phyloP scores from a whole-genome alignment of 139 green algal species.

The Ulvella scutata region DNA sequence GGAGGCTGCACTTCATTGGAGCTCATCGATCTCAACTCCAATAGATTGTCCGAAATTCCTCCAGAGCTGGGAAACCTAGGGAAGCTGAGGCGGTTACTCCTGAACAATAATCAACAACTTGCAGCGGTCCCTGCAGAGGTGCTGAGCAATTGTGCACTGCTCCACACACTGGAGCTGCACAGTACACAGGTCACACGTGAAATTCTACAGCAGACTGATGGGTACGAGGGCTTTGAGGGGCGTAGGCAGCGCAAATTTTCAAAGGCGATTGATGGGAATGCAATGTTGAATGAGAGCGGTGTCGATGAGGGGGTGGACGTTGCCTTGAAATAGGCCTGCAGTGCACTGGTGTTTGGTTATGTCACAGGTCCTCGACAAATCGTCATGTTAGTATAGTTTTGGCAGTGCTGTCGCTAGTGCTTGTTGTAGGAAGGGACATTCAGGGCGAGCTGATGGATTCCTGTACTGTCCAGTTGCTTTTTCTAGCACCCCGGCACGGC shows the following conservation, averaged over 20 bases:
- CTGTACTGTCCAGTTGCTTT: too few relatives aligned
- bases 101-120: neutral
- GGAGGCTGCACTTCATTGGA: neutral
- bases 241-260: neutral
- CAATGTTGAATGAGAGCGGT: neutral
- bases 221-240: neutral
- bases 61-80: neutral
- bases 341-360: too few relatives aligned
- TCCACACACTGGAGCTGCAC: neutral
- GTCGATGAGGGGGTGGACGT: neutral
- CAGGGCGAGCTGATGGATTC: too few relatives aligned
- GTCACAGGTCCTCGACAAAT: too few relatives aligned
- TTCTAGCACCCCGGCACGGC: too few relatives aligned
- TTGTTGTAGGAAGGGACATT: too few relatives aligned
- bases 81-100: neutral
- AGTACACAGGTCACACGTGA: neutral
- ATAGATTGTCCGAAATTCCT: neutral
- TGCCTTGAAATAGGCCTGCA: too few relatives aligned
- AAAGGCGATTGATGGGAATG: neutral
- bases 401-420: neutral
- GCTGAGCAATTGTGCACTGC: neutral
- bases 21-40: neutral
- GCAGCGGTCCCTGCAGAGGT: neutral
- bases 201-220: neutral
- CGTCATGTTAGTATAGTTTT: too few relatives aligned